Percentiles rank a stretch among this genome's conserved stretches.
Evolutionary conservation across 2,329 filamentous ascomycete species (phyloP).

Genomic region (Dothistroma septosporum): DNA sequence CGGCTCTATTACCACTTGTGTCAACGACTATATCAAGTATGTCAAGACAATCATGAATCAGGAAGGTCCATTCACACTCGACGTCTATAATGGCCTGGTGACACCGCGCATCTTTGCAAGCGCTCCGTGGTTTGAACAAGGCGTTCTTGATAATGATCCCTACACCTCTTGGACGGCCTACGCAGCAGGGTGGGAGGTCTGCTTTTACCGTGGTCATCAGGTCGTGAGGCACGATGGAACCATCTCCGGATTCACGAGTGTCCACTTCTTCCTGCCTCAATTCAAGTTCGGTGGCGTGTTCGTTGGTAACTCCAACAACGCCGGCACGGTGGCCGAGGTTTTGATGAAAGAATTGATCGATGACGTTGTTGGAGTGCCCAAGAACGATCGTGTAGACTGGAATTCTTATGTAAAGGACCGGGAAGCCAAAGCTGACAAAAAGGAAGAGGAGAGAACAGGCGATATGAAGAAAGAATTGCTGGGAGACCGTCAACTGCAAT

Average conservation of each 20-base stretch:
- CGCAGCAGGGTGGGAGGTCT: slow-evolving; percentile 28
- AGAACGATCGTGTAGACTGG: slow-evolving; percentile 20
- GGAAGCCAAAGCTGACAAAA: slow-evolving; percentile 7
- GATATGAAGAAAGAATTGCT: background rate
- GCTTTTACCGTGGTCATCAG: slow-evolving; percentile 30
- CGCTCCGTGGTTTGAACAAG: slow-evolving; percentile 8
- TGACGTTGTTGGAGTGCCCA: slow-evolving; percentile 20
- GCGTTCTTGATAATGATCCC: slow-evolving; percentile 17
- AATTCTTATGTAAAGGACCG: slow-evolving; percentile 8
- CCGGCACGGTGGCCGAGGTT: slow-evolving; percentile 12
- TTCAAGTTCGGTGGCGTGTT: slow-evolving; percentile 31
- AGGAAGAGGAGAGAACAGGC: background rate
- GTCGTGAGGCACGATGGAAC: slow-evolving; percentile 32
- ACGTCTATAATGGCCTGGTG: slow-evolving; percentile 26
- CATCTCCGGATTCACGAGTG: slow-evolving; percentile 29
- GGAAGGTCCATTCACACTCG: slow-evolving; percentile 25
- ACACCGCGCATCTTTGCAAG: slow-evolving; percentile 26
- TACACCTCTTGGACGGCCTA: slow-evolving; percentile 27
- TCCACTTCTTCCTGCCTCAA: slow-evolving; percentile 31
- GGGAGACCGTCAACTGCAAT: slow-evolving; percentile 3
- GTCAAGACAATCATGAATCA: slow-evolving; percentile 32
- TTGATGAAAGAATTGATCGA: slow-evolving; percentile 29
- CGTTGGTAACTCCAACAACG: slow-evolving; percentile 28
- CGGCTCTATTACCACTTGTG: slow-evolving; percentile 40
- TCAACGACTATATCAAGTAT: slow-evolving; percentile 33